Conservation (phyloP, 495 filamentous ascomycete species). For the Mycothermus thermophilus region DNA sequence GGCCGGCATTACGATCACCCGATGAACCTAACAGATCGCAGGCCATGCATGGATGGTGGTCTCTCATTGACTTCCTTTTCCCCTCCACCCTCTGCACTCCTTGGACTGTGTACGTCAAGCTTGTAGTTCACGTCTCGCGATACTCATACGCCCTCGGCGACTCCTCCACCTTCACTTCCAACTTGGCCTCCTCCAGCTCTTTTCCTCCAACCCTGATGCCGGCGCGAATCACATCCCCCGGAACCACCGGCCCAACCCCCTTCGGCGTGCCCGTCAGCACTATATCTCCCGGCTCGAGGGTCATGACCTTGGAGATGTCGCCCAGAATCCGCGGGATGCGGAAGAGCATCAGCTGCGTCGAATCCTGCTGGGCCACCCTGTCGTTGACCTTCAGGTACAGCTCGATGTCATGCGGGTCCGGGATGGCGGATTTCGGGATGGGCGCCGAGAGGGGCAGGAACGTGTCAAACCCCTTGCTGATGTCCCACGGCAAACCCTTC, state of each 20-base stretch:
- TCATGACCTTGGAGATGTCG: slow-evolving; percentile 91
- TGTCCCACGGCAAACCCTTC: slow-evolving; percentile 92
- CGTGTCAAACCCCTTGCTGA: slow-evolving; percentile 93
- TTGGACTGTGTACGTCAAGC: too few species aligned
- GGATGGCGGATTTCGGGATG: slow-evolving; percentile 63
- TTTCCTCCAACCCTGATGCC: slow-evolving; percentile 69
- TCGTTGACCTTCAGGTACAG: slow-evolving; percentile 71
- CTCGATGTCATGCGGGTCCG: slow-evolving; percentile 77
- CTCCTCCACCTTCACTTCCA: slow-evolving; percentile 73
- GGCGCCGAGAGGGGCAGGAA: slow-evolving; percentile 74
- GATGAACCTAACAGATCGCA: too few species aligned
- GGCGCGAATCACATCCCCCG: slow-evolving; percentile 80
- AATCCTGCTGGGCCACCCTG: slow-evolving; percentile 63
- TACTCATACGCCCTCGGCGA: slow-evolving; percentile 41
- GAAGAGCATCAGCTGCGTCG: slow-evolving; percentile 83
- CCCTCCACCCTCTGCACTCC: too few species aligned
- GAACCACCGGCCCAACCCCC: slow-evolving; percentile 74
- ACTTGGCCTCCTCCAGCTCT: slow-evolving; percentile 73
- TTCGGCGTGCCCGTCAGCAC: slow-evolving; percentile 93
- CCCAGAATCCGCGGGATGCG: slow-evolving; percentile 70
- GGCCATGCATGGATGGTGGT: too few species aligned
- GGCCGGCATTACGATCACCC: too few species aligned
- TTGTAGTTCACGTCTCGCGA: slow-evolving; percentile 46
- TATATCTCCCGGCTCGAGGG: slow-evolving; percentile 79
- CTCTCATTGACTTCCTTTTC: too few species aligned